Base-by-base conservation (phyloP, 139 green algal species). In the Micractinium conductrix region DNA sequence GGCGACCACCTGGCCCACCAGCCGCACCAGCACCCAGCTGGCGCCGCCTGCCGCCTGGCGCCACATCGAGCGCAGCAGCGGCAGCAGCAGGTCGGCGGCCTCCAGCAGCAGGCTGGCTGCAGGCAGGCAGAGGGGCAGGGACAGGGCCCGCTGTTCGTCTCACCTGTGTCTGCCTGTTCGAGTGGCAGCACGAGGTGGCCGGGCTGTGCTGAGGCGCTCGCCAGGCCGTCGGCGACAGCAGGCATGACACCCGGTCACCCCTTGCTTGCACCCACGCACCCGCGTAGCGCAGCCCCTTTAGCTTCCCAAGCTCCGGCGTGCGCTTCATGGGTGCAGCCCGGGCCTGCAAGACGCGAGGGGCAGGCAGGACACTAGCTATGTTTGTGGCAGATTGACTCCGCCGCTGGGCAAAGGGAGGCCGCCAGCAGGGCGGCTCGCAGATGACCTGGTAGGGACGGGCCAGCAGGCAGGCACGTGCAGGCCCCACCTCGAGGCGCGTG, bases 1-100 rank as follows among this genome's bases (percentile, higher is more conserved):
- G 0, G 90, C 91, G 43, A 94, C 81, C 0, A 85, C 84, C 14
- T 87, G 83, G 12, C 91, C 91, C 40, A 94, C 92, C 55, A 93
- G 48, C 21, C 58, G 44, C 10, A 91, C 87, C 7, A 94, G 80
- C 45, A 94, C 83, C 85, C 90, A 93, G 50, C 81, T 88, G 10
- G 89, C 45, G 7, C 81, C 85, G 50, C 40, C 28, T 33, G 85
- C 74, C 21, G 86, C 55, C 4, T 73, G 72, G 21, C 43, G 38
- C 37, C 85, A 74, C 37, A 90, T 45, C 30, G 62, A 55, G 17
- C 55, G 65, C 72, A 93, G 70, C 44, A 92, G 65, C 0, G 91
- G 89, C 37, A 62, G 22, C 30, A 70, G 44, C 43, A 93, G n/a
- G 44, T 93, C 89, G 1, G 53, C 73, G 5, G 70, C 82, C 72